Conservation (phyloP, 805 yeast genomes). For the Jamesozyma spencerorum region DNA sequence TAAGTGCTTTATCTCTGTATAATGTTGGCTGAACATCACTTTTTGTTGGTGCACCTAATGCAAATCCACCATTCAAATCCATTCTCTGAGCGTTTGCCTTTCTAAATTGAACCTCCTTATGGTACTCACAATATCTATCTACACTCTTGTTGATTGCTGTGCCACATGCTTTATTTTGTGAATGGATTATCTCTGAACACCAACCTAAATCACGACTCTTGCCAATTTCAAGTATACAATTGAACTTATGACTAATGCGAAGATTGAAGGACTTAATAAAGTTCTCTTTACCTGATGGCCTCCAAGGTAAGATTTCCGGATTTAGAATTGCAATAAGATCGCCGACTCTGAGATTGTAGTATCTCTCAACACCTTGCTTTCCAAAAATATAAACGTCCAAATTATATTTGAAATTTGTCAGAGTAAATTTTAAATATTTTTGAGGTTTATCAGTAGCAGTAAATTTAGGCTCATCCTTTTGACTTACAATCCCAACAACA, state of each 20-base stretch:
- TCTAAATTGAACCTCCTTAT: conserved; percentile 48
- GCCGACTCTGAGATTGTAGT: conserved; percentile 68
- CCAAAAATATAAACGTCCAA: conserved; percentile 59
- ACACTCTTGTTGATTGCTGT: conserved; percentile 49
- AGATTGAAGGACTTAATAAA: conserved; percentile 42
- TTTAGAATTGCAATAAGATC: conserved; percentile 67
- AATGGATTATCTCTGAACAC: conserved; percentile 44
- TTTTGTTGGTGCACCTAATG: conserved; percentile 48
- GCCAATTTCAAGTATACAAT: conserved; percentile 66
- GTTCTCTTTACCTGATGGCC: conserved; percentile 14
- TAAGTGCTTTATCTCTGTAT: background rate
- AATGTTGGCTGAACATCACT: conserved; percentile 2
- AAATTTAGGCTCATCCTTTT: conserved; percentile 45
- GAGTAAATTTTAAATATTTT: conserved; percentile 50
- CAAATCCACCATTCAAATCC: conserved; percentile 59
- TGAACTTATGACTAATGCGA: conserved; percentile 40
- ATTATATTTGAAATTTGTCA: conserved; percentile 60
- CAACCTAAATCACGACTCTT: conserved; percentile 54
- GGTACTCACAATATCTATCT: conserved; percentile 60
- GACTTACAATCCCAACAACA: conserved; percentile 58
- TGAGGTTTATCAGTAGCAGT: conserved; percentile 35
- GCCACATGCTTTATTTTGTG: conserved; percentile 50
- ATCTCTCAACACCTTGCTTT: conserved; percentile 49
- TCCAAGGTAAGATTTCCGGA: conserved; percentile 48
- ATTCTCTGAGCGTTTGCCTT: conserved; percentile 53